These are phyloP conservation scores for Solanum hybrid DNA, from an alignment of 305 asterid genomes.

Conservation along the genomic window DNA sequence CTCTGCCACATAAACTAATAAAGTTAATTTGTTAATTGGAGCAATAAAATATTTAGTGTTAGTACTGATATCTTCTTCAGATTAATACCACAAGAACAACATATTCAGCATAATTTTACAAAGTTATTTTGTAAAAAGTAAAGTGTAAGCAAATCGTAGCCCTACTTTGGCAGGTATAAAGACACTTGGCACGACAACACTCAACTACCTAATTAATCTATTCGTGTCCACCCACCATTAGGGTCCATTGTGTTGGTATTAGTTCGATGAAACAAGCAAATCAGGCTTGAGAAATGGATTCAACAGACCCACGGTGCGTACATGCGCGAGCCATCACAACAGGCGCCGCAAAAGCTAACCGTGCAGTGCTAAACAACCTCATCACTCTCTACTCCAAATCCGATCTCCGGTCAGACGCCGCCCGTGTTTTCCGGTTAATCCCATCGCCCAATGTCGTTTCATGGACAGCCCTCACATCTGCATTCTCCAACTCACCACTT, in stretches of 20 bases:
- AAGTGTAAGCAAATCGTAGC: background rate
- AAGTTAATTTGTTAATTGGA: background rate
- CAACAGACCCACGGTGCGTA: constrained; percentile 39
- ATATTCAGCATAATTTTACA: background rate
- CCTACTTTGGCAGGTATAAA: background rate
- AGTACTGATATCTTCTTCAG: background rate
- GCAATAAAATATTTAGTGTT: background rate
- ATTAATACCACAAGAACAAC: background rate
- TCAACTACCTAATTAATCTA: background rate
- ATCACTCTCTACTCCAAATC: constrained; percentile 58
- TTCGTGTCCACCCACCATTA: background rate
- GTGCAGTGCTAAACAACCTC: constrained; percentile 48
- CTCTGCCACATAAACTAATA: background rate
- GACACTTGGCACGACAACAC: background rate
- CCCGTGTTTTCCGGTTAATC: constrained; percentile 48
- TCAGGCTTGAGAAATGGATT: background rate
- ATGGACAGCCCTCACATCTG: constrained; percentile 61
- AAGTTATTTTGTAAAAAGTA: background rate
- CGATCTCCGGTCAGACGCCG: constrained; percentile 39
- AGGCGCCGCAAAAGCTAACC: constrained; percentile 24
- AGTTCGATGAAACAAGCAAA: background rate
- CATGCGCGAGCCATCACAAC: constrained; percentile 48
- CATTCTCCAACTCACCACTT: constrained; percentile 26
- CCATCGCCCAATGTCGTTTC: constrained; percentile 63
- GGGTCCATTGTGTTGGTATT: background rate